Evolutionary conservation across 2,329 filamentous ascomycete genomes (phyloP), one percentile per base, ranked within the genome.

Genomic region (Juglanconis juglandina): DNA sequence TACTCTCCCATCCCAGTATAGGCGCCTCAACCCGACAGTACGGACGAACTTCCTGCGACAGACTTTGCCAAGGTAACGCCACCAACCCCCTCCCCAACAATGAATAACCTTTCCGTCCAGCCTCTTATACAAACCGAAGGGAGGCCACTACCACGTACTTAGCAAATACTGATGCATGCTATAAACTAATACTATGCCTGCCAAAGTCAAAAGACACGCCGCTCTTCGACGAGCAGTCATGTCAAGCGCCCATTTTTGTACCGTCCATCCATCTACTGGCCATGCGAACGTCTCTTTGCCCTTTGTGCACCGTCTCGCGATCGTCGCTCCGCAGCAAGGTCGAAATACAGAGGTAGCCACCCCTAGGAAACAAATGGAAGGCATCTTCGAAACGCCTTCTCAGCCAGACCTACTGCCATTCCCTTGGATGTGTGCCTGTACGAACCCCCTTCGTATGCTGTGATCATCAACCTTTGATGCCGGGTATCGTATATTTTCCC

Each of bases 401-500:
- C 39, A 42, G 10, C 39, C 39, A 42, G n/a, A 11, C 10, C 39
- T 14, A 44, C 11, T 7, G 11, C 50, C 30, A 13, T 53, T 17
- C 14, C 37, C 17, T 34, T 50, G n/a, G 50, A 33, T 51, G 50
- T 46, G 44, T 58, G 53, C 49, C 46, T 54, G 51, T 34, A 55
- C 42, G 5, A 33, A 52, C 49, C 13, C 37, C 37, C 54, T 34
- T 33, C 59, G 41, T 63, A 51, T 59, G 17, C 50, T 48, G 51
- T 49, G 42, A 39, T 42, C 30, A 46, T 60, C 33, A 56, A 53
- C n/a, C 35, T 53, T 34, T 39, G 42, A 60, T 60, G 58, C 61
- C 58, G 58, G 61, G 61, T 63, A 63, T 60, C 61, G 61, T 63
- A 11, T 63, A 60, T 63, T 57, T 62, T 63, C 58, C 61, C 35